These are phyloP conservation scores for Geotrichum australiense DNA, from an alignment of 1,139 yeast genomes.

Conservation along the genomic window DNA sequence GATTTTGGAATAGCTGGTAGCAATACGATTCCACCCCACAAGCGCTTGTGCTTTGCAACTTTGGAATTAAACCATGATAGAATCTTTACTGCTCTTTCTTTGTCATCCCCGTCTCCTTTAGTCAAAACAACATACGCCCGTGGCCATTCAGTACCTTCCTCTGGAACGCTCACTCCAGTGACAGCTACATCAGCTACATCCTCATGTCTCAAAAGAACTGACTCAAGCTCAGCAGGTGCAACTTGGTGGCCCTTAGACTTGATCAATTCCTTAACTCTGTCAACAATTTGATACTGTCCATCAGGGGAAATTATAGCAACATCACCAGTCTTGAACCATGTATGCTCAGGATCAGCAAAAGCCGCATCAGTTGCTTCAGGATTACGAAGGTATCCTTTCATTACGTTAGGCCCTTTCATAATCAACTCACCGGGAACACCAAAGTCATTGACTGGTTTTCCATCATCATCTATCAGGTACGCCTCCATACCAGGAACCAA, in stretches of 20 bases:
- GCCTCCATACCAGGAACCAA: conserved; percentile 39
- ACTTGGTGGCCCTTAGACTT: conserved; percentile 80
- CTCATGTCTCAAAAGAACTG: conserved; percentile 46
- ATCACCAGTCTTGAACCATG: conserved; percentile 80
- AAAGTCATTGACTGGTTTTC: conserved; percentile 49
- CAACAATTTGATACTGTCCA: conserved; percentile 58
- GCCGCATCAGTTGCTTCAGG: conserved; percentile 46
- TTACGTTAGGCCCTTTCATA: conserved; percentile 65
- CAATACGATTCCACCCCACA: conserved; percentile 38
- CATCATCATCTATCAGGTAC: conserved; percentile 39
- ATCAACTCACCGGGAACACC: conserved; percentile 55
- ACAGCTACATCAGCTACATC: conserved; percentile 35
- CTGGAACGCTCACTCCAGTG: conserved; percentile 30
- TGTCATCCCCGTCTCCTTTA: conserved; percentile 19
- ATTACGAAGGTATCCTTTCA: conserved; percentile 54
- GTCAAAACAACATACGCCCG: conserved; percentile 34
- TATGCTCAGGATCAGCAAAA: conserved; percentile 44
- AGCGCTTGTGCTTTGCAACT: conserved; percentile 36
- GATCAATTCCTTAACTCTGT: conserved; percentile 73
- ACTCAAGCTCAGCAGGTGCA: conserved; percentile 75
- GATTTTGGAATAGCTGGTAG: conserved; percentile 35
- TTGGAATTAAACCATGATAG: conserved; percentile 32
- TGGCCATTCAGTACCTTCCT: conserved; percentile 35
- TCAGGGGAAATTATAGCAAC: conserved; percentile 49
- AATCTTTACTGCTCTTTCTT: conserved; percentile 22